Percentiles rank a stretch among this genome's conserved stretches.
These are phyloP conservation scores for Colletotrichum australisinense DNA, from an alignment of 2,329 filamentous ascomycete species.

Conservation along the genomic window DNA sequence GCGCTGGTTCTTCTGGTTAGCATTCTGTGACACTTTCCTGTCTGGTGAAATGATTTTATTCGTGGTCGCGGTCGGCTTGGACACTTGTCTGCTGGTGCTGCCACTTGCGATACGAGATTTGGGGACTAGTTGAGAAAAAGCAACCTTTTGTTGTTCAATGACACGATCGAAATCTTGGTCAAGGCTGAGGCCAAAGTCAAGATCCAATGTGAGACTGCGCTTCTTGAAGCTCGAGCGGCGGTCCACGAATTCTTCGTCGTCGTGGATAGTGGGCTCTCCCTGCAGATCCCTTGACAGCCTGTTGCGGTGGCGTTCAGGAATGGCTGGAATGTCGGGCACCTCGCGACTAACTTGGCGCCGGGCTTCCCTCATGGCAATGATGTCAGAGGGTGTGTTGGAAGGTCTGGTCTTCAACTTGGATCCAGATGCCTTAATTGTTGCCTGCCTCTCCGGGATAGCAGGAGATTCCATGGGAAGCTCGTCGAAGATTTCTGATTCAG, in stretches of 20 bases:
- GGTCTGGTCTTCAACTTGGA: constrained; percentile 89
- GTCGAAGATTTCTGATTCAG: constrained; percentile 49
- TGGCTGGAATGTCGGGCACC: constrained; percentile 67
- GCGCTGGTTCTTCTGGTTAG: constrained; percentile 85
- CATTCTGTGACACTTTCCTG: constrained; percentile 50
- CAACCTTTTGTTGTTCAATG: constrained; percentile 97
- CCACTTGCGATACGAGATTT: constrained; percentile 37
- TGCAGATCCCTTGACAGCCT: constrained; percentile 63
- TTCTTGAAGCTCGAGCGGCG: constrained; percentile 82
- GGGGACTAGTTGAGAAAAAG: constrained; percentile 54
- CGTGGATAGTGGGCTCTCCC: constrained; percentile 47
- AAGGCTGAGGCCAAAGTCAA: constrained; percentile 86
- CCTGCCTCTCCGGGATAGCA: constrained; percentile 81
- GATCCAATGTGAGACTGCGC: constrained; percentile 83
- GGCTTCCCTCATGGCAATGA: constrained; percentile 85
- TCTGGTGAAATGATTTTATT: constrained; percentile 19
- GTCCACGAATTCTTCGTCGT: constrained; percentile 60
- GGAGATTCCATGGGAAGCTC: constrained; percentile 64
- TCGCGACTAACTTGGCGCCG: constrained; percentile 87
- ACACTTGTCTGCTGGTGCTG: constrained; percentile 58
- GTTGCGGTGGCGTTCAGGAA: constrained; percentile 70
- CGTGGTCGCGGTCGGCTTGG: constrained; percentile 40
- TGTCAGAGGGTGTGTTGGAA: constrained; percentile 87
- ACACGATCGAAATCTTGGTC: constrained; percentile 95
- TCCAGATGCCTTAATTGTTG: constrained; percentile 89